These are phyloP conservation scores for Globisporangium ultimum DNA, from an alignment of 352 stramenopile species.

Conservation along the genomic window DNA sequence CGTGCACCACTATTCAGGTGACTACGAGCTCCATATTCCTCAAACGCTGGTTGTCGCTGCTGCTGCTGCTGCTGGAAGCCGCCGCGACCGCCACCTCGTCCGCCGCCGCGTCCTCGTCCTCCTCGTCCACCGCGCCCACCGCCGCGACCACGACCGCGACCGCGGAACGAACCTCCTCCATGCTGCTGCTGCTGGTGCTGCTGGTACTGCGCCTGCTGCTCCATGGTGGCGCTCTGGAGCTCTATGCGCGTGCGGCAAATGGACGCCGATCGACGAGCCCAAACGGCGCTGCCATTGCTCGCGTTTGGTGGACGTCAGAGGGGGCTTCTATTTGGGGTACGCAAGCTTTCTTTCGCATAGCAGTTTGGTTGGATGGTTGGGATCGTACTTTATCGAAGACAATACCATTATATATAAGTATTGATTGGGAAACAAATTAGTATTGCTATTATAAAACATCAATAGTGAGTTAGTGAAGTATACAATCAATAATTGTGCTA, in stretches of 20 bases:
- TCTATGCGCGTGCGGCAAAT: neutral
- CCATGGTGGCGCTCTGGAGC: neutral
- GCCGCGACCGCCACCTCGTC: constrained; percentile 27
- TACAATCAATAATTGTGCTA: too few species aligned
- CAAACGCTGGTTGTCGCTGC: constrained; percentile 8
- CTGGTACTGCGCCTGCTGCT: neutral
- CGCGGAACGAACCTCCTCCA: constrained; percentile 1
- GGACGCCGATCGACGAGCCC: neutral
- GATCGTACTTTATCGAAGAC: neutral
- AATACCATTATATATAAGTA: neutral
- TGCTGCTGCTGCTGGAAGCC: constrained; percentile 11
- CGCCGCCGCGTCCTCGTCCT: constrained; percentile 24
- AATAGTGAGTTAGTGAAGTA: too few species aligned
- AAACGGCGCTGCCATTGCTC: neutral
- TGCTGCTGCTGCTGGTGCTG: neutral
- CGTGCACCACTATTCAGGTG: neutral
- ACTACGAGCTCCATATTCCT: constrained; percentile 4
- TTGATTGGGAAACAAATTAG: too few species aligned
- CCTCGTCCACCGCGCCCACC: constrained; percentile 3
- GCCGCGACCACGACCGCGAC: constrained; percentile 20
- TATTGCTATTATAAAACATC: too few species aligned
- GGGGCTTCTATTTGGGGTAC: neutral
- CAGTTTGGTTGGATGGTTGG: neutral
- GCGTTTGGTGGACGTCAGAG: neutral
- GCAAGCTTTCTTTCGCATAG: neutral